Conservation (phyloP, 805 yeast species). For the Candida argentea region DNA sequence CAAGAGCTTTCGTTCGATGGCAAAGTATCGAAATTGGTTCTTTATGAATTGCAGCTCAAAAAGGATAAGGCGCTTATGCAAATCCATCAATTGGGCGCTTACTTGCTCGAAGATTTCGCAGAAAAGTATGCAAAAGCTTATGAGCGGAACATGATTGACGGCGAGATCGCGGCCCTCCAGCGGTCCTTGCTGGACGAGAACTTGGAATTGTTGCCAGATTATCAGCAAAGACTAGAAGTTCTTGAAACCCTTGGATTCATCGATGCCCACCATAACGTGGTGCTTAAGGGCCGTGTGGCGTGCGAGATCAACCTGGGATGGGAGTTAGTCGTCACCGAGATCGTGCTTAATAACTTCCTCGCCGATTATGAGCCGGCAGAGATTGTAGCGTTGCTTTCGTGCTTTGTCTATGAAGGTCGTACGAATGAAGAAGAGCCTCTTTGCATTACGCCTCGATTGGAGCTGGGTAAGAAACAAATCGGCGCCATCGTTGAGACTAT, state of each 20-base stretch:
- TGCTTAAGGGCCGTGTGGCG: slow-evolving; percentile 84
- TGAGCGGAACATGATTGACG: slow-evolving; percentile 34
- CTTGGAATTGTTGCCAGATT: slow-evolving; percentile 83
- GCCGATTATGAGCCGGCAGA: slow-evolving; percentile 94
- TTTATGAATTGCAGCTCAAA: slow-evolving; percentile 27
- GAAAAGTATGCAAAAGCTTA: slow-evolving; percentile 35
- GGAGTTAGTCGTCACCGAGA: slow-evolving; percentile 82
- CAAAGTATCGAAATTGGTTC: slow-evolving; percentile 19
- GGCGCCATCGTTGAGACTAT: slow-evolving; percentile 58
- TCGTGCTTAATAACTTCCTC: slow-evolving; percentile 81
- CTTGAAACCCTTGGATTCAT: slow-evolving; percentile 72
- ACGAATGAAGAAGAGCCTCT: slow-evolving; percentile 55
- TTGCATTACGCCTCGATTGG: slow-evolving; percentile 68
- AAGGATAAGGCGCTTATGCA: slow-evolving; percentile 23
- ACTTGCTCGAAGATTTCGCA: slow-evolving; percentile 34
- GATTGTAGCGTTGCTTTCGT: slow-evolving; percentile 87
- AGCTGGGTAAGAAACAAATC: slow-evolving; percentile 56
- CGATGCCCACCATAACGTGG: slow-evolving; percentile 65
- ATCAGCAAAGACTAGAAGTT: slow-evolving; percentile 79
- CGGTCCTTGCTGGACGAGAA: slow-evolving; percentile 75
- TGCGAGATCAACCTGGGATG: slow-evolving; percentile 89
- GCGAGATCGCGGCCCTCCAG: slow-evolving; percentile 45
- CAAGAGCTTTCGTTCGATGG: slow-evolving; percentile 34
- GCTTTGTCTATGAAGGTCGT: slow-evolving; percentile 87
- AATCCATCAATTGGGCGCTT: slow-evolving; percentile 15